phyloP scores from a whole-genome alignment of 106 monocot species.

The Apostasia shenzhenica region DNA sequence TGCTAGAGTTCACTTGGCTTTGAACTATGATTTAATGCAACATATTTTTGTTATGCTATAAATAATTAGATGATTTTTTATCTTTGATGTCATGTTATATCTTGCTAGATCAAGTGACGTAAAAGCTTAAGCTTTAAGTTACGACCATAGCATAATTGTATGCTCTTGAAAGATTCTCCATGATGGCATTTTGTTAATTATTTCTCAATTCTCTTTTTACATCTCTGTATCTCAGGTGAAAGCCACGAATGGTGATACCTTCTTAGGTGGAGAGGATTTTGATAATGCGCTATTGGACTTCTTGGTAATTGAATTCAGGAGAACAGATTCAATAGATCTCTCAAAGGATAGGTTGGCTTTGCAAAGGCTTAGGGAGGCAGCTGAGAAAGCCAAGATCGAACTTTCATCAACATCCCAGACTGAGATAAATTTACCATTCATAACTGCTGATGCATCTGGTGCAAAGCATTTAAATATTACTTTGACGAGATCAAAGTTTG shows the following conservation, averaged over 20 bases:
- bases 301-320: slow-evolving; percentile 69
- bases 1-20: too few species aligned
- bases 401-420: slow-evolving; percentile 87
- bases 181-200: too few species aligned
- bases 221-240: slow-evolving; percentile 43
- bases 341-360: slow-evolving; percentile 70
- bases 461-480: slow-evolving; percentile 84
- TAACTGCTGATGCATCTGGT: slow-evolving; percentile 77
- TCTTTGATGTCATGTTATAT: too few species aligned
- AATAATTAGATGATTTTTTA: too few species aligned
- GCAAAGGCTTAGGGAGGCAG: slow-evolving; percentile 80
- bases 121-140: too few species aligned
- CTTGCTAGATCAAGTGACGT: too few species aligned
- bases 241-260: slow-evolving; percentile 91
- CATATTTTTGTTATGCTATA: too few species aligned
- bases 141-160: too few species aligned
- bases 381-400: slow-evolving; percentile 87
- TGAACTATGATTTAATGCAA: too few species aligned
- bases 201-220: neutral
- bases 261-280: slow-evolving; percentile 87
- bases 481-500: slow-evolving; percentile 79
- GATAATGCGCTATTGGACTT: slow-evolving; percentile 76
- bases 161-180: too few species aligned
- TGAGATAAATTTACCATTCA: slow-evolving; percentile 77
- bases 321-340: slow-evolving; percentile 67